Base-by-base conservation (phyloP, 305 asterid species). In the Fraxinus dipetala region DNA sequence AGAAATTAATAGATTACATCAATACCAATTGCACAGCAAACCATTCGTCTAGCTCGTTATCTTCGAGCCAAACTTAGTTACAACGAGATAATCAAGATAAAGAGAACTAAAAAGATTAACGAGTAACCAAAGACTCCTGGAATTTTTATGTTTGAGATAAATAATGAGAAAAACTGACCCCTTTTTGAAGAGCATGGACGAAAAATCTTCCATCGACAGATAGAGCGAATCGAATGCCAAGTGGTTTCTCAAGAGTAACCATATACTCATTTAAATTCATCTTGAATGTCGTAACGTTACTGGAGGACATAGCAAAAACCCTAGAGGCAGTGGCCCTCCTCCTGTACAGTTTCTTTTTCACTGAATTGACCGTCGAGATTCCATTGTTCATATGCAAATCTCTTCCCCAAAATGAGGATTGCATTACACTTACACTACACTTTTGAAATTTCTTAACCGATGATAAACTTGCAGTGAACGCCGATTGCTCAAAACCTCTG, bases 141-240 rank as follows among this genome's bases (percentile, higher is more conserved):
- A 18, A 69, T 69, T 30, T 10, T 0, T 28, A 13, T 28, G 38
- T 69, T 28, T 4, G 40, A 14, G 22, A 30, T 69, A 6, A 3
- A 69, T 69, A 13, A 11, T 11, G 38, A n/a, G 45, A 51, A 76
- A 73, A 45, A 73, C 80, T 20, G 81, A 94, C 99, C 97, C 98
- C 99, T 88, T 93, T 96, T 80, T 86, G 92, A 79, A 96, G 97
- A 77, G 98, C 95, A 83, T 93, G 97, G 70, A 96, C 98, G 77
- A 93, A 92, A 75, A 96, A 80, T 78, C 89, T 93, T 4, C 99
- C 99, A 32, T 96, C 98, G 61, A 88, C 86, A 6, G 98, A 91
- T n/a, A 94, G 88, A 0, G 98, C 99, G 81, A 94, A 96, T 20
- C 97, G 96, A 78, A 94, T 92, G 34, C 99, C 99, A 26, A 96